These are phyloP conservation scores for Nitzschia sp. DNA, from an alignment of 108 stramenopile species.

Conservation along the genomic window DNA sequence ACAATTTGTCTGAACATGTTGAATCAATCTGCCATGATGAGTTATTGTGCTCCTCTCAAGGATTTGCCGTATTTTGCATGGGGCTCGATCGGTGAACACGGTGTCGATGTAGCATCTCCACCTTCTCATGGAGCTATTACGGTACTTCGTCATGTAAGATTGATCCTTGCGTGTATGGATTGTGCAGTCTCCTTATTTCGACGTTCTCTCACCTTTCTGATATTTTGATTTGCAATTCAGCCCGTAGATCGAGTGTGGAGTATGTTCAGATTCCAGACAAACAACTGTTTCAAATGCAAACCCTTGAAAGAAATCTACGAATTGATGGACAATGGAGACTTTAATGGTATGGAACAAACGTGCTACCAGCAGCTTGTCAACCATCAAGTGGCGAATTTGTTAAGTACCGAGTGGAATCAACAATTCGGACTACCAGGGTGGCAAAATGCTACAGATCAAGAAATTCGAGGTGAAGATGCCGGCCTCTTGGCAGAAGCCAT, in stretches of 20 bases:
- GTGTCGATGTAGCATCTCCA: background rate
- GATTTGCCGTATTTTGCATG: slow-evolving; percentile 59
- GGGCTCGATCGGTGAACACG: slow-evolving; percentile 21
- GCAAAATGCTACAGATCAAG: background rate
- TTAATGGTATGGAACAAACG: background rate
- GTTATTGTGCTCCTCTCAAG: slow-evolving; percentile 68
- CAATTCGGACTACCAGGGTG: background rate
- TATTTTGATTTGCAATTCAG: too few relatives aligned
- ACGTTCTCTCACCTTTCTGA: too few relatives aligned
- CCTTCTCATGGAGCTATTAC: slow-evolving; percentile 51
- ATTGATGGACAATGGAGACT: slow-evolving; percentile 43
- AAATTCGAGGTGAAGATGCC: background rate
- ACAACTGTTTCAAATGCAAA: slow-evolving; percentile 63
- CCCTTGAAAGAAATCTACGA: slow-evolving; percentile 59
- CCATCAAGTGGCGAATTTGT: slow-evolving; percentile 69
- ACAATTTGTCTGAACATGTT: slow-evolving; percentile 11
- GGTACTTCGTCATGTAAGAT: slow-evolving; percentile 56
- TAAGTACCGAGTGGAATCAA: slow-evolving; percentile 20
- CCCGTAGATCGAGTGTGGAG: slow-evolving; percentile 84
- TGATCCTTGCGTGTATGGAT: too few relatives aligned
- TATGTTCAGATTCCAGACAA: slow-evolving; percentile 75
- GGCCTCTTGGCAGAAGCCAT: slow-evolving; percentile 65
- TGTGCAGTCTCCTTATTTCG: too few relatives aligned
- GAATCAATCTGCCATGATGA: slow-evolving; percentile 46
- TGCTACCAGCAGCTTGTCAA: slow-evolving; percentile 69